These are phyloP conservation scores for Elongisporangium prolatum DNA, from an alignment of 352 stramenopile genomes.

Conservation along the genomic window DNA sequence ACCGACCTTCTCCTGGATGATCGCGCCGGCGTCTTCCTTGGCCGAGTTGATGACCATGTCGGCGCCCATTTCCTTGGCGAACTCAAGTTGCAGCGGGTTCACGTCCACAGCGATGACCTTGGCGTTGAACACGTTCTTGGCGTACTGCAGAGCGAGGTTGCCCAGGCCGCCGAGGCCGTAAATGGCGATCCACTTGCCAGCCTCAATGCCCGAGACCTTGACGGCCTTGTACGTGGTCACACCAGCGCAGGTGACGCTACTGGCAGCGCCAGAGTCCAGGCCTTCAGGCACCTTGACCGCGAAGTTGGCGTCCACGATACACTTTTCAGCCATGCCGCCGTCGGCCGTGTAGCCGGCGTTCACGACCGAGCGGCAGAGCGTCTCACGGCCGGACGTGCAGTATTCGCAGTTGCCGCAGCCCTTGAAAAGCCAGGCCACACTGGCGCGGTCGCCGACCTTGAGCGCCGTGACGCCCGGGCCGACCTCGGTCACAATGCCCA, in stretches of 20 bases:
- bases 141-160: conserved; percentile 73
- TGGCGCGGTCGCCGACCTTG: conserved; percentile 18
- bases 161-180: conserved; percentile 59
- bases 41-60: conserved; percentile 45
- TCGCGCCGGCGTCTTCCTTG: conserved; percentile 19
- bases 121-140: conserved; percentile 43
- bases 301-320: conserved; percentile 44
- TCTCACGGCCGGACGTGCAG: conserved; percentile 21
- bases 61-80: conserved; percentile 39
- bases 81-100: conserved; percentile 29
- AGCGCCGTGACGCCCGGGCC: conserved; percentile 23
- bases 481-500: conserved; percentile 27
- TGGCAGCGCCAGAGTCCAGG: conserved; percentile 27
- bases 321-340: conserved; percentile 26
- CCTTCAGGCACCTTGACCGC: conserved; percentile 63
- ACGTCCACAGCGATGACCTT: conserved; percentile 47
- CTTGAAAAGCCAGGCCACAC: conserved; percentile 16
- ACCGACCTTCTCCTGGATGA: conserved; percentile 15
- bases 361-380: conserved; percentile 10
- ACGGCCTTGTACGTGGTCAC: conserved; percentile 70
- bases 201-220: conserved; percentile 25
- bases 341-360: conserved; percentile 10
- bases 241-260: conserved; percentile 66
- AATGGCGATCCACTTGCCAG: conserved; percentile 42
- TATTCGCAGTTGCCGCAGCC: conserved; percentile 21